These are phyloP conservation scores for Castanospermum australe DNA, from an alignment of 306 rosid genomes.

Conservation along the genomic window DNA sequence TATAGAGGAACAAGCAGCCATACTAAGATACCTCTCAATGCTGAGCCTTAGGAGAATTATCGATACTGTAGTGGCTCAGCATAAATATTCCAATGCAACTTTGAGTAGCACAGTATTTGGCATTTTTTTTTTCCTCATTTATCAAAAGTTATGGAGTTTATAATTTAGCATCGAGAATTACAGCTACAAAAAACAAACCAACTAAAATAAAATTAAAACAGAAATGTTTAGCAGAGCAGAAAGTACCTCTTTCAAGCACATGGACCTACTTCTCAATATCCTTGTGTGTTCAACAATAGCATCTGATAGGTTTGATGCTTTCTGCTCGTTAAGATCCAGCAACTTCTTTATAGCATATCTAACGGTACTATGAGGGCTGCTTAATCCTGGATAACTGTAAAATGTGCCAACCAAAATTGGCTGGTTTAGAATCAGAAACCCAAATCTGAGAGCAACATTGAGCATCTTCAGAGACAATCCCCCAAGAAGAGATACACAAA, in stretches of 20 bases:
- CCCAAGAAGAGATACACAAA: conserved; percentile 85
- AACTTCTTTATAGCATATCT: conserved; percentile 88
- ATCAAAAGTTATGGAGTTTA: not conserved
- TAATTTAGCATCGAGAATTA: not conserved
- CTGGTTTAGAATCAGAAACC: conserved; percentile 75
- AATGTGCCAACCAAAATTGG: conserved; percentile 58
- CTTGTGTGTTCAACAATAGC: conserved; percentile 53
- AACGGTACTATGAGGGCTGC: conserved; percentile 81
- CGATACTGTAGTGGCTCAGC: not conserved
- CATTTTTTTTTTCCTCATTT: not conserved
- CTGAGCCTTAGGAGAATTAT: no score
- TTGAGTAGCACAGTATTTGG: not conserved
- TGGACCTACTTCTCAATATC: conserved; percentile 62
- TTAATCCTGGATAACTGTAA: conserved; percentile 75
- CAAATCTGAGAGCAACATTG: conserved; percentile 74
- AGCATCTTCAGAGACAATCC: conserved; percentile 83
- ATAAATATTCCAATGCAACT: no score
- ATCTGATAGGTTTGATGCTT: conserved; percentile 63
- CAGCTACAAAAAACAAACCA: not conserved
- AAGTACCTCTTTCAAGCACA: conserved; percentile 77
- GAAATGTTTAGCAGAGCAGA: not conserved
- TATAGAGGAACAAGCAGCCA: no score
- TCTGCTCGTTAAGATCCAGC: conserved; percentile 63
- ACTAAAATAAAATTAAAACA: not conserved
- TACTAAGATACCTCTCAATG: no score